Evolutionary conservation across 1,139 yeast genomes (phyloP), one percentile per base, ranked within the genome.

Genomic region (Nakaseomyces kungkrabaensis): DNA sequence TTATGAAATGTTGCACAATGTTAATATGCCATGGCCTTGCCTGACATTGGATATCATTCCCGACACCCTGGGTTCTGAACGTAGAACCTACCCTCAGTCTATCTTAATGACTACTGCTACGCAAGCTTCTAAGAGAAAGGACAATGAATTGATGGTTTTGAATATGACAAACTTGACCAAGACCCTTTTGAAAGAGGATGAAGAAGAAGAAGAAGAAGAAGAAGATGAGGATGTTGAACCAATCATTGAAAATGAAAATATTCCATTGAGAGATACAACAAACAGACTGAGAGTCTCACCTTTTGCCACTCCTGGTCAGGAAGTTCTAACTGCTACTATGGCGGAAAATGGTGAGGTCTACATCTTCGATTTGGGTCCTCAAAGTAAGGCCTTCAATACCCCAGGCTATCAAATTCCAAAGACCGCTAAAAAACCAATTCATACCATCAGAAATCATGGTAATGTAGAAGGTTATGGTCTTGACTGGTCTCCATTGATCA

Each of bases 11-110:
- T 74, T 92, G 52, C 99, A 92, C 69, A 87, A 87, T 62, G 87
- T 92, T 54, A 87, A 86, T 66, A 73, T 92, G 67, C 95, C 96
- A 61, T 92, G 98, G 97, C 97, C 99, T 24, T 89, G 97, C 70
- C 73, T 92, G 63, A 87, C 97, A 1, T 75, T 94, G 55, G 98
- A 92, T 64, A 72, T 92, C 38, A 71, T 94, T 51, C 96, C 96
- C 10, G 99, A 92, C 66, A 72, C 74, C 49, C 74, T 88, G 51
- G 99, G 98, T 8, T 75, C 78, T 50, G 97, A 89, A 68, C 82
- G 98, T 72, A 78, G 96, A 70, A 77, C 77, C 43, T 92, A 81
- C 63, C 99, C 99, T 5, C 96, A 95, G 42, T 77, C 95, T 4
- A 74, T 89, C 59, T 86, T 86, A 62, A 69, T 89, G 51, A 81